phyloP scores from a whole-genome alignment of 192 early-diverging fungal species.

The Borealophlyctis nickersoniae region DNA sequence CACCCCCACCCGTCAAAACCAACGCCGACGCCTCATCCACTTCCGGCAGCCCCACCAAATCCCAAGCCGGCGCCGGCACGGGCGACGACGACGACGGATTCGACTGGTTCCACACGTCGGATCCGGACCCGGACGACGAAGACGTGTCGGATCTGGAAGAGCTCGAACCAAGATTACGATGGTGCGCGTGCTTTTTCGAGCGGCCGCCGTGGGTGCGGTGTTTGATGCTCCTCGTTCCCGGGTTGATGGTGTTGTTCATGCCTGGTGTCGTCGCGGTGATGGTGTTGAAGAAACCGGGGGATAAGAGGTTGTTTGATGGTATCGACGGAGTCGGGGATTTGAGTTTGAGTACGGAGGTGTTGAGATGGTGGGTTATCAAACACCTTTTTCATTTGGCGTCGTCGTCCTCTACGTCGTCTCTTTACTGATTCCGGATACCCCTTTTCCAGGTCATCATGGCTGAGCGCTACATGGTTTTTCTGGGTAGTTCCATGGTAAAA shows the following conservation, averaged over 20 bases:
- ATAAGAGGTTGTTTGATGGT: constrained; percentile 11
- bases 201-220: constrained; percentile 20
- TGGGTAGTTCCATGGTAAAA: constrained; percentile 25
- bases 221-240: constrained; percentile 8
- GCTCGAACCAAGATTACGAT: background rate
- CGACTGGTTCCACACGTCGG: constrained; percentile 24
- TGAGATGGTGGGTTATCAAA: constrained; percentile 23
- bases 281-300: background rate
- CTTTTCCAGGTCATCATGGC: constrained; percentile 18
- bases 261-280: constrained; percentile 7
- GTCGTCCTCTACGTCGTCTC: background rate
- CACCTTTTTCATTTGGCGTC: background rate
- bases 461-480: constrained; percentile 6
- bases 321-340: constrained; percentile 6
- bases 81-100: constrained; percentile 17
- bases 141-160: too few species aligned
- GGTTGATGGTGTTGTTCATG: constrained; percentile 7
- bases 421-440: background rate
- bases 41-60: too few species aligned
- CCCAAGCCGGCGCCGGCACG: too few species aligned
- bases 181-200: constrained; percentile 4
- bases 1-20: too few species aligned
- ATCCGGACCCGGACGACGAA: constrained; percentile 12
- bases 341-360: constrained; percentile 22
- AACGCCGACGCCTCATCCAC: too few species aligned